Conservation (phyloP, 2,329 filamentous ascomycete species). For the Elsinoe batatas region DNA sequence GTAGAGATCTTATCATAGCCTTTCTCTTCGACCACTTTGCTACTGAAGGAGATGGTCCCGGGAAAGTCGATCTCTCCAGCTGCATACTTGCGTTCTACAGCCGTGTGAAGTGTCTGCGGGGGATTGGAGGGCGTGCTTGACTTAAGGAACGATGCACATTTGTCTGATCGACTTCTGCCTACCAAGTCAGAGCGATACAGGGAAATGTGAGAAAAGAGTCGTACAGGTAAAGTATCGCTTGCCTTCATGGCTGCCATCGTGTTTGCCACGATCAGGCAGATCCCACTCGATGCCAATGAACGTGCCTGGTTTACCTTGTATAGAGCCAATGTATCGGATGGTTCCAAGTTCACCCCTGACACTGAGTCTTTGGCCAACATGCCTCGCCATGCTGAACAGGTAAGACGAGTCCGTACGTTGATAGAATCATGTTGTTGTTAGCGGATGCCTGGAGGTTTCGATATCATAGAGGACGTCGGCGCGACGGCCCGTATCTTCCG, state of each 20-base stretch:
- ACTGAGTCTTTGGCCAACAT: slow-evolving; percentile 66
- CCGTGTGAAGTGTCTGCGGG: slow-evolving; percentile 65
- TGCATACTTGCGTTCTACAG: slow-evolving; percentile 75
- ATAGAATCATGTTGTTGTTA: background rate
- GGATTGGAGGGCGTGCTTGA: slow-evolving; percentile 61
- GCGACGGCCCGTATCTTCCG: background rate
- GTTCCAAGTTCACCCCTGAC: slow-evolving; percentile 72
- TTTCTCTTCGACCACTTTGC: slow-evolving; percentile 83
- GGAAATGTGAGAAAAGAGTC: slow-evolving; percentile 17
- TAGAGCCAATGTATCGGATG: slow-evolving; percentile 68
- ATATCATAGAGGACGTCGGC: background rate
- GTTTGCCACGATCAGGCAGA: slow-evolving; percentile 74
- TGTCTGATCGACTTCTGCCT: slow-evolving; percentile 32
- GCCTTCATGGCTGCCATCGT: slow-evolving; percentile 74
- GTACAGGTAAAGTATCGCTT: slow-evolving; percentile 75
- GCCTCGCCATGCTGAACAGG: slow-evolving; percentile 14
- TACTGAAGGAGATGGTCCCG: slow-evolving; percentile 59
- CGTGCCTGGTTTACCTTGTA: slow-evolving; percentile 63
- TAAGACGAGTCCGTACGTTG: background rate
- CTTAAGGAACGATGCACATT: slow-evolving; percentile 77
- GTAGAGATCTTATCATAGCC: slow-evolving; percentile 87
- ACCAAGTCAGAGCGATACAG: background rate
- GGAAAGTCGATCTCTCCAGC: slow-evolving; percentile 33
- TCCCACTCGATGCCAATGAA: slow-evolving; percentile 99
- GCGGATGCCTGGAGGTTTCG: background rate